phyloP scores from a whole-genome alignment of 2,329 filamentous ascomycete species.

The Xylariaceae sp. region DNA sequence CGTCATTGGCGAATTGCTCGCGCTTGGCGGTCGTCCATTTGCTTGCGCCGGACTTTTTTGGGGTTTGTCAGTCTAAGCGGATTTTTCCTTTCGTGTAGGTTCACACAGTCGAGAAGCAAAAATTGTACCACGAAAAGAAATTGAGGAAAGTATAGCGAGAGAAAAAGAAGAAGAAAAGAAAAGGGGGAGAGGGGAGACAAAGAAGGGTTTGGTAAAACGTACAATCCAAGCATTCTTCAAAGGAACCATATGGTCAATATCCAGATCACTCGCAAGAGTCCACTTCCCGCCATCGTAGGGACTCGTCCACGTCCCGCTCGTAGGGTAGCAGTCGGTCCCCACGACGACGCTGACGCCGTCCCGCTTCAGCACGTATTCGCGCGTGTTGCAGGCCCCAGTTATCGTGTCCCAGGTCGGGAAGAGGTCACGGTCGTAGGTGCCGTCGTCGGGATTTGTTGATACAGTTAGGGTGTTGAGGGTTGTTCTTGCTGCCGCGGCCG shows the following conservation, averaged over 20 bases:
- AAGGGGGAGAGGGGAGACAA: not conserved
- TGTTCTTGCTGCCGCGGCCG: constrained; percentile 47
- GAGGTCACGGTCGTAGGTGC: constrained; percentile 24
- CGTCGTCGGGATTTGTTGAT: constrained; percentile 26
- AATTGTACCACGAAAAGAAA: not conserved
- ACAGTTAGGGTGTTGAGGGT: constrained; percentile 15
- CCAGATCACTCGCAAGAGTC: constrained; percentile 72
- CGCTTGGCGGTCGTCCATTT: constrained; percentile 74
- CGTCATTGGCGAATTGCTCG: constrained; percentile 77
- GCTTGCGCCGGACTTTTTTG: constrained; percentile 69
- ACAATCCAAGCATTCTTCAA: constrained; percentile 81
- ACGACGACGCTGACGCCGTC: constrained; percentile 71
- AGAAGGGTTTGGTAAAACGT: constrained; percentile 39
- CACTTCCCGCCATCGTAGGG: constrained; percentile 78
- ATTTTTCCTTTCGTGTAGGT: too few relatives aligned
- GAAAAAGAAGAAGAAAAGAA: not conserved
- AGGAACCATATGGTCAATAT: constrained; percentile 86
- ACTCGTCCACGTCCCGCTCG: constrained; percentile 71
- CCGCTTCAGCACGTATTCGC: constrained; percentile 74
- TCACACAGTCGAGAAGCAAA: too few relatives aligned
- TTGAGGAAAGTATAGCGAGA: not conserved
- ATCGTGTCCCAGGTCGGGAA: constrained; percentile 31
- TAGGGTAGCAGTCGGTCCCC: constrained; percentile 65
- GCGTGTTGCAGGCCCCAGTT: constrained; percentile 67
- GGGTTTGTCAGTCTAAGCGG: not conserved